Conservation (phyloP, 169 alveolate genomes). For the Eimeria zaria region DNA sequence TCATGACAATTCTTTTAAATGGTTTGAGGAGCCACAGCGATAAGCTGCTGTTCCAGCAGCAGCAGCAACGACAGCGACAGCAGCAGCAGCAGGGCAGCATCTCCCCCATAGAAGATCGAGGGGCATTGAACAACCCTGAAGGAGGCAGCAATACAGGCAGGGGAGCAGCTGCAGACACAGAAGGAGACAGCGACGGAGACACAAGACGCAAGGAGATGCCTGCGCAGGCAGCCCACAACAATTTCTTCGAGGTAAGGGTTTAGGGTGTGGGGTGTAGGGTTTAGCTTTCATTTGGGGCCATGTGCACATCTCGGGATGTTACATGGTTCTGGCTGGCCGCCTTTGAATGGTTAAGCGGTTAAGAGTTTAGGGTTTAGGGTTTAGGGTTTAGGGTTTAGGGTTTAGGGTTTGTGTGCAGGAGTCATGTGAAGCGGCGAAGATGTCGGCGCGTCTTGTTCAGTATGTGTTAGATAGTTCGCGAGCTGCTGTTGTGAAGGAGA, state of each 20-base stretch:
- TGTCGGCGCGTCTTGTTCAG: background rate
- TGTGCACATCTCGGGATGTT: no score
- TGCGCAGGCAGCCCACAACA: background rate
- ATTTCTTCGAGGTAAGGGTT: background rate
- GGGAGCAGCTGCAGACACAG: background rate
- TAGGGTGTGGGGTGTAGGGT: background rate
- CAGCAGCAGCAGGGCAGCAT: background rate
- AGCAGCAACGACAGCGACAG: conserved; percentile 12
- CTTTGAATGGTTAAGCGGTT: background rate
- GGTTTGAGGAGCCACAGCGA: background rate
- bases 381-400: conserved; percentile 48
- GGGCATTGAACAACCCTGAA: background rate
- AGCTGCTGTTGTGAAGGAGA: background rate
- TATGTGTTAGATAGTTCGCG: background rate
- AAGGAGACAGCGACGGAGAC: background rate
- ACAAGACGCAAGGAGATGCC: background rate
- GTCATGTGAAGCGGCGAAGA: background rate
- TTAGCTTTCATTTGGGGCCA: background rate
- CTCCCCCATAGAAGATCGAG: background rate
- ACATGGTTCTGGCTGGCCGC: background rate
- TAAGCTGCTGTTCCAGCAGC: conserved; percentile 19
- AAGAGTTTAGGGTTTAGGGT: background rate
- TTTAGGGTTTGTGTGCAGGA: conserved; percentile 16
- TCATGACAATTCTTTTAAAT: background rate
- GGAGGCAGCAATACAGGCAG: background rate